These are phyloP conservation scores for Noccaea caerulescens DNA, from an alignment of 345 rosid species.

Conservation along the genomic window DNA sequence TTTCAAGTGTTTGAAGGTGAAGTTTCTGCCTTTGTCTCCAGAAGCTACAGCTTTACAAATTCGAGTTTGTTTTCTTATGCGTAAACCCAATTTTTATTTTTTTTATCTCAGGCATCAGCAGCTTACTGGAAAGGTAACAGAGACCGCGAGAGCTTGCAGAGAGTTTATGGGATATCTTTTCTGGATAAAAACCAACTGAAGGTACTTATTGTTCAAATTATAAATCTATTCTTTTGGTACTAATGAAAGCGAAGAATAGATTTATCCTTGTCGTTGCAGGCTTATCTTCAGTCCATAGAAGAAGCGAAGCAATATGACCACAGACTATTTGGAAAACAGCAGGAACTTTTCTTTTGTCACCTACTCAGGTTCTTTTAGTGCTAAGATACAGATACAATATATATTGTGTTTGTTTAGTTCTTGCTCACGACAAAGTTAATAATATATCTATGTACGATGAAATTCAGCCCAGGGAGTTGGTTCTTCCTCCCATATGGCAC, in stretches of 20 bases:
- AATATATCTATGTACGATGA: neutral
- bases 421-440: slow-evolving; percentile 22
- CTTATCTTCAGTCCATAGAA: too few species aligned
- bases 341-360: slow-evolving; percentile 83
- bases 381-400: neutral
- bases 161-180: slow-evolving; percentile 89
- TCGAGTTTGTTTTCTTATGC: slow-evolving; percentile 1
- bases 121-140: slow-evolving; percentile 88
- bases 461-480: slow-evolving; percentile 88
- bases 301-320: neutral
- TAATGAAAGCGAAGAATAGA: too few species aligned
- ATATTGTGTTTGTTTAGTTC: neutral
- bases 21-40: neutral
- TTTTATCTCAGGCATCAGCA: slow-evolving; percentile 61
- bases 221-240: too few species aligned
- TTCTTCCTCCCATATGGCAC: slow-evolving; percentile 81
- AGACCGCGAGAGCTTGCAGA: slow-evolving; percentile 81
- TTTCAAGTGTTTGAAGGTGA: slow-evolving; percentile 80
- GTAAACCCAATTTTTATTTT: too few species aligned
- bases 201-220: slow-evolving; percentile 32
- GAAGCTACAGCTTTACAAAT: neutral
- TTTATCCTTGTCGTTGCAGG: too few species aligned
- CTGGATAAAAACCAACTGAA: slow-evolving; percentile 72
- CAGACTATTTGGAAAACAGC: slow-evolving; percentile 59
- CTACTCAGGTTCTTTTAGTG: slow-evolving; percentile 54